A percentile compares a stretch with the other conserved stretches of the same genome.
Evolutionary conservation across 129 eudicot species (phyloP).

Genomic region (Saussurea involucrata): DNA sequence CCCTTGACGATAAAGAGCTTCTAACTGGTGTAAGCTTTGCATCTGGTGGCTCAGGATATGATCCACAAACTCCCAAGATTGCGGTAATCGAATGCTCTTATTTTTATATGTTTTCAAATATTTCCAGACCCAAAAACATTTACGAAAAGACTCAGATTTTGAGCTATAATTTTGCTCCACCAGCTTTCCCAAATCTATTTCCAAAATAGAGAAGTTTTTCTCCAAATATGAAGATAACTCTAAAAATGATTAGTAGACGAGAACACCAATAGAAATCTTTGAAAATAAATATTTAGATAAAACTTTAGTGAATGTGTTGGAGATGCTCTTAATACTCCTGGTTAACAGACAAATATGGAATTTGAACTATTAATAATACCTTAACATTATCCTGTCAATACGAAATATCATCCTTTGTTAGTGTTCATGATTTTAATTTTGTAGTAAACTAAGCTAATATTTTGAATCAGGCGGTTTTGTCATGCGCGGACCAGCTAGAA

Average conservation of each 20-base stretch:
- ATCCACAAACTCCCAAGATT: slow-evolving; percentile 50
- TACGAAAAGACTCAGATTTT: neutral
- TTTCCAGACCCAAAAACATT: neutral
- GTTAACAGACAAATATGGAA: neutral
- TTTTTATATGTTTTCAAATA: neutral
- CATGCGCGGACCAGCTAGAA: neutral
- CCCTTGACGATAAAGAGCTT: slow-evolving; percentile 40
- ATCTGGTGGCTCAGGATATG: slow-evolving; percentile 83
- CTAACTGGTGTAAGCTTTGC: slow-evolving; percentile 19
- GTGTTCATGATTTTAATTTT: neutral
- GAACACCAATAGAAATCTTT: too few species aligned
- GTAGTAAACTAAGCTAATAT: neutral
- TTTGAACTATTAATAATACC: neutral
- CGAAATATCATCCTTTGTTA: neutral
- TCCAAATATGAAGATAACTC: too few species aligned
- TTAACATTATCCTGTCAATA: neutral
- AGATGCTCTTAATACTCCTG: too few species aligned
- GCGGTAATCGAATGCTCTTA: neutral
- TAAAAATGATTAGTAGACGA: too few species aligned
- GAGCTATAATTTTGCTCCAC: too few species aligned
- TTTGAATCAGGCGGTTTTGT: slow-evolving; percentile 29
- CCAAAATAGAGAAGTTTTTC: too few species aligned
- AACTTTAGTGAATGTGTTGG: too few species aligned
- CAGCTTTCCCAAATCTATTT: too few species aligned
- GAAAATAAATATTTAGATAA: too few species aligned